phyloP scores from a whole-genome alignment of 805 yeast genomes.

The Kazachstania africana region DNA sequence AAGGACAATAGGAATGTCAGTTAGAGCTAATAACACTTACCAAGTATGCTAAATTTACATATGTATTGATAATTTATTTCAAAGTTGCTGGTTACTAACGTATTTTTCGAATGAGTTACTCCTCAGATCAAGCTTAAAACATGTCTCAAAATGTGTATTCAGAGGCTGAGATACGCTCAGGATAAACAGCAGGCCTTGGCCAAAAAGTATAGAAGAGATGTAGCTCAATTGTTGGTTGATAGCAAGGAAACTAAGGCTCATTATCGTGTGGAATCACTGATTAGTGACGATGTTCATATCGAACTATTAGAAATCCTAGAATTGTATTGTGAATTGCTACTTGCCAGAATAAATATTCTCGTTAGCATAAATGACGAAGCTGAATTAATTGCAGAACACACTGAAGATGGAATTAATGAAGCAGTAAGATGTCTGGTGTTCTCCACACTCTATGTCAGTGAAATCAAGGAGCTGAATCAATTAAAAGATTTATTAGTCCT shows the following conservation, averaged over 20 bases:
- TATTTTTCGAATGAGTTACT: no score
- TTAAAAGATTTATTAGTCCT: constrained; percentile 50
- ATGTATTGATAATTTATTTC: no score
- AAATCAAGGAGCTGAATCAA: constrained; percentile 55
- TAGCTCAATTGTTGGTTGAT: constrained; percentile 54
- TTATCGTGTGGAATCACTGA: constrained; percentile 73
- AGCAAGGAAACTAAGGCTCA: constrained; percentile 77
- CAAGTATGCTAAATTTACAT: no score
- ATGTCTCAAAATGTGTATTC: constrained; percentile 50
- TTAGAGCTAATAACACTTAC: no score
- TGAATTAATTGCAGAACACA: constrained; percentile 20
- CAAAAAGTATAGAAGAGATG: constrained; percentile 58
- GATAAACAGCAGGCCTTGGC: constrained; percentile 65
- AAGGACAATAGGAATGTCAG: no score
- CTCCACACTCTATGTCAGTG: constrained; percentile 55
- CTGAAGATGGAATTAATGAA: constrained; percentile 45
- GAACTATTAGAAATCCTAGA: constrained; percentile 73
- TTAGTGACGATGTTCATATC: constrained; percentile 68
- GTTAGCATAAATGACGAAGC: constrained; percentile 31
- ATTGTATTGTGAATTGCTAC: constrained; percentile 66
- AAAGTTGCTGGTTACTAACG: no score
- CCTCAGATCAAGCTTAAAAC: constrained; percentile 24
- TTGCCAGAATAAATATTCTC: constrained; percentile 61
- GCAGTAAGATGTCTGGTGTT: constrained; percentile 62
- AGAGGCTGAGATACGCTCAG: constrained; percentile 58